Evolutionary conservation across 768 basidiomycete species (phyloP).

Genomic region (Pleurotus tuoliensis): DNA sequence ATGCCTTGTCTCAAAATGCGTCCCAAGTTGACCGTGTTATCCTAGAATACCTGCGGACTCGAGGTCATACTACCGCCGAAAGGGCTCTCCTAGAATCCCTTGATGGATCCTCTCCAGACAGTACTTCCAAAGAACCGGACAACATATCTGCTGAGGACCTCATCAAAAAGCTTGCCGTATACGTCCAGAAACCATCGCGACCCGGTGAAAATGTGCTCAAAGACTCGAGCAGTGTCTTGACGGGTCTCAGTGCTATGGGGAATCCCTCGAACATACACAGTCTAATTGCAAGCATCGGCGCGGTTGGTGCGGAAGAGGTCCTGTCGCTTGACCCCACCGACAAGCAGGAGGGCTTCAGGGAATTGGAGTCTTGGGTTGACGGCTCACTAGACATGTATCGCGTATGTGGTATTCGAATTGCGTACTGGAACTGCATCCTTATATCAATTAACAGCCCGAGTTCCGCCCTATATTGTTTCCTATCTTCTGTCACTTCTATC

Average conservation of each 20-base stretch:
- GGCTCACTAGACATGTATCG: slow-evolving; percentile 90
- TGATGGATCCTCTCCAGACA: slow-evolving; percentile 38
- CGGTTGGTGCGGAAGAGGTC: slow-evolving; percentile 79
- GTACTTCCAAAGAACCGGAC: slow-evolving; percentile 38
- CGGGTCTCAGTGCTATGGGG: slow-evolving; percentile 65
- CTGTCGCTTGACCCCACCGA: slow-evolving; percentile 79
- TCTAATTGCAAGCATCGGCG: slow-evolving; percentile 72
- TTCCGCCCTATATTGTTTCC: slow-evolving; percentile 92
- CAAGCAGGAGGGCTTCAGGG: slow-evolving; percentile 80
- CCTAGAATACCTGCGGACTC: slow-evolving; percentile 44
- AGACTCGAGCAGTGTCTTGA: slow-evolving; percentile 60
- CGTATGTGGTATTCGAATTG: slow-evolving; percentile 30
- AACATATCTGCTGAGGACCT: slow-evolving; percentile 44
- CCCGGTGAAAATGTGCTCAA: slow-evolving; percentile 71
- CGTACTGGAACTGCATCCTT: slow-evolving; percentile 18
- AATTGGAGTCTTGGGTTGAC: slow-evolving; percentile 86
- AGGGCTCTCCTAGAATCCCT: slow-evolving; percentile 43
- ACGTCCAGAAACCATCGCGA: slow-evolving; percentile 61
- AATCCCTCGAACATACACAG: slow-evolving; percentile 72
- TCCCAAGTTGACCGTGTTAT: slow-evolving; percentile 40
- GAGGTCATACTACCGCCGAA: slow-evolving; percentile 45
- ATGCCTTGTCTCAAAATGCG: slow-evolving; percentile 29
- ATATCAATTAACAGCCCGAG: slow-evolving; percentile 62
- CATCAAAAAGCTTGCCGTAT: slow-evolving; percentile 57
- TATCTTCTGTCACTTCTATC: slow-evolving; percentile 95